Evolutionary conservation across 2,329 filamentous ascomycete species (phyloP), one percentile per base, ranked within the genome.

Genomic region (Rutstroemia sp.): DNA sequence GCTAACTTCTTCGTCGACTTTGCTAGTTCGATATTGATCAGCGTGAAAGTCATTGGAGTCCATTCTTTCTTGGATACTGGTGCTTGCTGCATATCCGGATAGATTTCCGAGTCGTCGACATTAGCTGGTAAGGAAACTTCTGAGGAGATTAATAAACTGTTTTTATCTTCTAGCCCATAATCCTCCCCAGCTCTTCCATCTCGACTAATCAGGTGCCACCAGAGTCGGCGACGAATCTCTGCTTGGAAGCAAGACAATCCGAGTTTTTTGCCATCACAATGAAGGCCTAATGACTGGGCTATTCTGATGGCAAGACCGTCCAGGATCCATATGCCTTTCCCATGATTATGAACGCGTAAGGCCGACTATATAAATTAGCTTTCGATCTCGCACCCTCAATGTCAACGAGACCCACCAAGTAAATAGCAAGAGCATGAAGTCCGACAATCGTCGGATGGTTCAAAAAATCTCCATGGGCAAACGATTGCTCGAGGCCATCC

Each of bases 301-400:
- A 82, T 81, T 7, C 80, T 72, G 16, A 82, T 76, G 2, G 76
- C 73, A 10, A 83, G 69, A 2, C 80, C 80, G 2, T 75, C 78
- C 59, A 83, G 68, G 14, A 78, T 78, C 79, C 80, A 83, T 49
- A 69, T 65, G 38, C 65, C 68, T 14, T 68, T 63, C 12, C 66
- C 62, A 51, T 68, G 67, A 41, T 70, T 68, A 19, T 70, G 64
- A 4, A 76, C 72, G 23, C 79, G 74, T 30, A 80, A 67, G 34
- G 78, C 71, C 38, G 77, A 75, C 5, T 56, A 47, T 47, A n/a
- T 19, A 17, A 1, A 19, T 42, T 42, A 42, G 39, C 9, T n/a
- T 27, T 8, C 7, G 25, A 27, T 8, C 7, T 1, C 25, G 25
- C 25, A 6, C 25, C 5, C 25, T 27, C 25, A 16, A 41, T 41